Conservation (phyloP, 2,329 filamentous ascomycete genomes). For the Karstenula rhodostoma region DNA sequence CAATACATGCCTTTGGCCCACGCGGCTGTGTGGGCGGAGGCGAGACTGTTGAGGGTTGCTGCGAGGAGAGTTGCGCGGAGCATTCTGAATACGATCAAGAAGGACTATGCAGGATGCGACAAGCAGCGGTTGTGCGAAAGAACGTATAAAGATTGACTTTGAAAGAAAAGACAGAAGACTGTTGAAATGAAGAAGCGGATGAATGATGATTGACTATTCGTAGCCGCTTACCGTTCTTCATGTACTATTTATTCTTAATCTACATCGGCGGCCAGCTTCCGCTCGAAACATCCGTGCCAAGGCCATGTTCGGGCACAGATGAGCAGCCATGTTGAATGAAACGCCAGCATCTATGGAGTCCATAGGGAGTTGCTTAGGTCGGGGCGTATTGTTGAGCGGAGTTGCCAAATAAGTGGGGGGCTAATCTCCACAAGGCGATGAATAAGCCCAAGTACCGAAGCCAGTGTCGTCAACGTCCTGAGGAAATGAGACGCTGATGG, state of each 20-base stretch:
- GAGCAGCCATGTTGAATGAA: neutral
- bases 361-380: neutral
- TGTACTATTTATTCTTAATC: neutral
- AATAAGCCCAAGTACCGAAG: neutral
- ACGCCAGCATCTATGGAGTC: neutral
- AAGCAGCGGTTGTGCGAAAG: no score
- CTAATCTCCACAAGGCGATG: slow-evolving; percentile 2
- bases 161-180: slow-evolving; percentile 1
- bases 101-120: neutral
- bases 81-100: slow-evolving; percentile 18
- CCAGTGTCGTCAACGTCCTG: neutral
- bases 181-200: slow-evolving; percentile 14
- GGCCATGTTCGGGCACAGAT: neutral
- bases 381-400: neutral
- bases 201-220: neutral
- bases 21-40: slow-evolving; percentile 49
- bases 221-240: neutral
- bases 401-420: neutral
- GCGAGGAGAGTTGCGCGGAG: slow-evolving; percentile 20
- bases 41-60: slow-evolving; percentile 20
- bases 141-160: neutral
- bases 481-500: slow-evolving; percentile 1
- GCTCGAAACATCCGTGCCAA: neutral
- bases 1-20: slow-evolving; percentile 55
- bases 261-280: slow-evolving; percentile 3